Evolutionary conservation across 1,284 basidiomycete species (phyloP), one percentile per base, ranked within the genome.

Genomic region (Trichosporon sp.): DNA sequence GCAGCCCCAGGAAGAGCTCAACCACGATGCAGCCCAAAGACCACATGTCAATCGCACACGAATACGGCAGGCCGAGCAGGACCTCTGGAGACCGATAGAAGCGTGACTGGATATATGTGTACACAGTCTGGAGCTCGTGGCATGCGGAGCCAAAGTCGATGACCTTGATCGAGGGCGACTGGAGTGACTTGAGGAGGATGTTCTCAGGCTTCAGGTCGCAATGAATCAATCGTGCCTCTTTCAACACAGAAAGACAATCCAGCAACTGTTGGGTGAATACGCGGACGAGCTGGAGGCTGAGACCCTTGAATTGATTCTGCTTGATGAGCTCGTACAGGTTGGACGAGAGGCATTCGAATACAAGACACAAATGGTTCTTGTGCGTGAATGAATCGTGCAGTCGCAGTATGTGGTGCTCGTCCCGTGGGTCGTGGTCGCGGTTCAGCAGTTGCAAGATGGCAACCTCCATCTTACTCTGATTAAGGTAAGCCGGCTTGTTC

Each of bases 401-500:
- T 27, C 96, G 90, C 59, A 99, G 84, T 67, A 99, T 97, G 79
- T 99, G 95, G 77, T 98, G 95, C 79, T 93, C 89, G 81, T 99
- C 95, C 63, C 89, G 86, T 2, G 94, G 92, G 80, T 99, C 94
- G 73, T 88, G 92, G 70, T 88, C 87, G 77, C 89, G 91, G 82
- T 97, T 96, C 69, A 97, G 92, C 81, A 97, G 83, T 76, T 98
- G 92, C 58, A 99, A 84, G 69, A 99, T 98, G 0, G 95, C 97
- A 25, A 99, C 96, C 80, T 99, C 96, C 95, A 99, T 99, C 91
- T 97, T 98, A 81, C 90, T 93, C 83, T 99, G 95, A 77, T 98
- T 96, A 81, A 97, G 95, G 82, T 99, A 99, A 0, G 95, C 95
- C 2, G 95, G 95, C 81, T 99, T 99, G 81, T 99, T 99, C 84